Percentiles rank a stretch among this genome's conserved stretches.
Evolutionary conservation across 169 alveolate species (phyloP).

Genomic region (Plasmodium gaboni): DNA sequence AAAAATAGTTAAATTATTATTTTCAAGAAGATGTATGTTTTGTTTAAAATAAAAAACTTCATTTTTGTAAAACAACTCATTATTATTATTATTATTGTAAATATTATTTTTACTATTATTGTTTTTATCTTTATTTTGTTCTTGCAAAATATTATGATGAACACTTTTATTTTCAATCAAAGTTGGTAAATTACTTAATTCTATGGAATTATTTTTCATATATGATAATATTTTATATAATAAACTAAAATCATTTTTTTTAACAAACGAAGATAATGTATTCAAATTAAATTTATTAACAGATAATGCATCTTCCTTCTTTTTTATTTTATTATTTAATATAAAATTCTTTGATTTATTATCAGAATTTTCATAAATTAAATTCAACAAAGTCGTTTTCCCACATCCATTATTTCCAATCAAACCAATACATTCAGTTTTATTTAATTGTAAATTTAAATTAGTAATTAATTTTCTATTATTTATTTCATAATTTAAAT

Average conservation of each 20-base stretch:
- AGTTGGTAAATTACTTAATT: conserved; percentile 8
- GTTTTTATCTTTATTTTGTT: not conserved
- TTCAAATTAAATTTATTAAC: conserved; percentile 3
- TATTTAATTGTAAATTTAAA: conserved; percentile 76
- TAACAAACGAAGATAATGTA: not conserved
- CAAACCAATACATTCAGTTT: conserved; percentile 84
- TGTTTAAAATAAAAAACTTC: conserved; percentile 65
- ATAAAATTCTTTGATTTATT: conserved; percentile 23
- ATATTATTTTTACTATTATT: no score
- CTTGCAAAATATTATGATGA: conserved; percentile 8
- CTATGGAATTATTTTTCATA: conserved; percentile 47
- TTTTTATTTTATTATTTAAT: conserved; percentile 10
- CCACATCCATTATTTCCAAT: conserved; percentile 88
- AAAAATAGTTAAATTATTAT: conserved; percentile 53
- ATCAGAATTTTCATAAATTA: conserved; percentile 50
- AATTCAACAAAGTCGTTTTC: conserved; percentile 81
- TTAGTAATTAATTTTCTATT: conserved; percentile 80
- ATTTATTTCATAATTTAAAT: conserved; percentile 68
- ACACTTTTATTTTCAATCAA: conserved; percentile 20
- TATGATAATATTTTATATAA: conserved; percentile 44
- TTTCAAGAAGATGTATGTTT: conserved; percentile 48
- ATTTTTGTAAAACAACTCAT: conserved; percentile 37
- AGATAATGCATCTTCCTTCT: not conserved
- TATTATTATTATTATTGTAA: not conserved
- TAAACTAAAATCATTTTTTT: conserved; percentile 24